Evolutionary conservation across 352 stramenopile genomes (phyloP).

Genomic region (Elongisporangium prolatum): DNA sequence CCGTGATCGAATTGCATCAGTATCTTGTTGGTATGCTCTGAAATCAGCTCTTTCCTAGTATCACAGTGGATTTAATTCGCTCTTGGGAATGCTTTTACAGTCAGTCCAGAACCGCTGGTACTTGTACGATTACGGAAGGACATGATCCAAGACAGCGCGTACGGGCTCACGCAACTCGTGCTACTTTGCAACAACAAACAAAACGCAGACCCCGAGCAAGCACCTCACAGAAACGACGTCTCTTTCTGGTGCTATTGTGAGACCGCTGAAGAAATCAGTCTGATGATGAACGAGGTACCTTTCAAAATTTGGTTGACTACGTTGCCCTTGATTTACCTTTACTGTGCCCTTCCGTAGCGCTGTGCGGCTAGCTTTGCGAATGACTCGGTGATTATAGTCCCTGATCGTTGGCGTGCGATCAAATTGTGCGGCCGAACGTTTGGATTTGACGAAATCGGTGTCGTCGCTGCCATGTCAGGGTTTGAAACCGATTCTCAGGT

Average conservation of each 20-base stretch:
- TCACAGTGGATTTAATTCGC: not conserved
- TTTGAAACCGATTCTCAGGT: conserved; percentile 78
- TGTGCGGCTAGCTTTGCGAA: conserved; percentile 65
- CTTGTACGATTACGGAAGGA: conserved; percentile 78
- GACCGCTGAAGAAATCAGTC: conserved; percentile 76
- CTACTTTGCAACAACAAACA: conserved; percentile 35
- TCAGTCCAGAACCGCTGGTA: conserved; percentile 73
- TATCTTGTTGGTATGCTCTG: conserved; percentile 55
- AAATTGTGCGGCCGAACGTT: conserved; percentile 77
- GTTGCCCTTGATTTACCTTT: not conserved
- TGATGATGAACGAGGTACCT: conserved; percentile 68
- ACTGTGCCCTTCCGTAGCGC: conserved; percentile 12
- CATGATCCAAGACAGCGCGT: conserved; percentile 60
- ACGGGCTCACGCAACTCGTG: conserved; percentile 75
- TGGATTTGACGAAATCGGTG: conserved; percentile 83
- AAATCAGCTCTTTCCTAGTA: too few relatives aligned
- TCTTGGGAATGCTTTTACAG: conserved; percentile 15
- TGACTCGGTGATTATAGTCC: conserved; percentile 73
- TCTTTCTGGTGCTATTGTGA: conserved; percentile 87
- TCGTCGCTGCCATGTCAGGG: conserved; percentile 82
- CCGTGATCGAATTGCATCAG: conserved; percentile 60
- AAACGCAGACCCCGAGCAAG: conserved; percentile 9
- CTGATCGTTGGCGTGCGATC: conserved; percentile 82
- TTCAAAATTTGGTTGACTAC: too few relatives aligned
- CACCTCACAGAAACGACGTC: conserved; percentile 15